phyloP scores from a whole-genome alignment of 1,284 basidiomycete genomes.

The Ceraceosorus guamensis region DNA sequence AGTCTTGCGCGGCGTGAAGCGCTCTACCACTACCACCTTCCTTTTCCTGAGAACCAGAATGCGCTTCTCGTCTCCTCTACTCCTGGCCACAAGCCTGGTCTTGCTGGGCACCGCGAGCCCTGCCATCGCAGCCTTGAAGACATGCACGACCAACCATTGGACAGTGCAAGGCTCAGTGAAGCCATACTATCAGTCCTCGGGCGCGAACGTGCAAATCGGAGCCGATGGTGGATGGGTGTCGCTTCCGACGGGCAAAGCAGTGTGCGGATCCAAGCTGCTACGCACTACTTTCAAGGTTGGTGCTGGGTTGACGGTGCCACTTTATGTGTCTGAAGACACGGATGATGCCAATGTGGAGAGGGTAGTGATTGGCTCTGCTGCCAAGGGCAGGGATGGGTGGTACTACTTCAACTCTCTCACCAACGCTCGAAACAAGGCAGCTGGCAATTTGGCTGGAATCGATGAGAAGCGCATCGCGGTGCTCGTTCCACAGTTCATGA shows the following conservation, averaged over 20 bases:
- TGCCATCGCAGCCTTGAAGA: too few relatives aligned
- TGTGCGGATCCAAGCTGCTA: slow-evolving; percentile 1
- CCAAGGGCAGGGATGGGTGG: slow-evolving; percentile 5
- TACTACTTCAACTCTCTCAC: background rate
- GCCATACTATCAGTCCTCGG: slow-evolving; percentile 9
- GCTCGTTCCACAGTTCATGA: slow-evolving; percentile 3
- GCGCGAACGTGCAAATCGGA: background rate
- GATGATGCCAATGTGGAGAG: background rate
- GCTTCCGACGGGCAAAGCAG: background rate
- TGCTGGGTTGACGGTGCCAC: background rate
- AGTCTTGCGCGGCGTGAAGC: too few relatives aligned
- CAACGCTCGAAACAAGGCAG: background rate
- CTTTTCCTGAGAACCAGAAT: too few relatives aligned
- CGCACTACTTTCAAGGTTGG: background rate
- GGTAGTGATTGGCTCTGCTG: slow-evolving; percentile 1
- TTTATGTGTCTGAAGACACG: background rate
- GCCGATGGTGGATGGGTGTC: slow-evolving; percentile 3
- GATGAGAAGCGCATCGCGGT: slow-evolving; percentile 5
- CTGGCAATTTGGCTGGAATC: background rate
- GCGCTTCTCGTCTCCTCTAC: background rate
- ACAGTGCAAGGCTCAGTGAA: background rate
- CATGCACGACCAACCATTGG: background rate
- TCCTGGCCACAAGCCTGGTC: background rate
- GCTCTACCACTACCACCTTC: too few relatives aligned
- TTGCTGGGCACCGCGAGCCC: too few relatives aligned